phyloP scores from a whole-genome alignment of 208 protist species.

The Strigomonas galati region DNA sequence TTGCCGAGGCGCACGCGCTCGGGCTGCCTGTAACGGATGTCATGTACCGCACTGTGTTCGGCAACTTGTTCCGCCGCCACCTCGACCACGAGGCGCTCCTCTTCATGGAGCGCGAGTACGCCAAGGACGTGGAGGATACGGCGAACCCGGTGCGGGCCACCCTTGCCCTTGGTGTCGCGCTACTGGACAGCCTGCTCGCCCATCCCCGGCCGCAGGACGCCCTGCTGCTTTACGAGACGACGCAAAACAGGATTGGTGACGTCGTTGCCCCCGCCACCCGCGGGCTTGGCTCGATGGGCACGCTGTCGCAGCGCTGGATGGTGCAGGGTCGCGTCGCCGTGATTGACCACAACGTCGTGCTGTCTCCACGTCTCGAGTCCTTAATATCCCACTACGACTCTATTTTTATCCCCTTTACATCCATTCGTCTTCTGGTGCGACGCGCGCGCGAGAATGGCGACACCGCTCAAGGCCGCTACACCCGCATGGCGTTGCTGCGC shows the following conservation, averaged over 20 bases:
- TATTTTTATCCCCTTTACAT: slow-evolving; percentile 72
- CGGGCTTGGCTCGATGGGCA: slow-evolving; percentile 56
- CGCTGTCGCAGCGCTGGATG: slow-evolving; percentile 72
- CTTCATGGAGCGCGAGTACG: slow-evolving; percentile 68
- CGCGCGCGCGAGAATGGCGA: slow-evolving; percentile 48
- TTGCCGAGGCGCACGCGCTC: slow-evolving; percentile 66
- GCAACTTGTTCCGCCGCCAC: slow-evolving; percentile 53
- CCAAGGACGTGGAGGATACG: slow-evolving; percentile 33
- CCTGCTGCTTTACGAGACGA: slow-evolving; percentile 50
- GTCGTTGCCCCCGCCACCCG: slow-evolving; percentile 52
- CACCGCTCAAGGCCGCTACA: slow-evolving; percentile 60
- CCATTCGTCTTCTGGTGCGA: slow-evolving; percentile 63
- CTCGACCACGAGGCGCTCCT: slow-evolving; percentile 77
- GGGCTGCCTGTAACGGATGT: slow-evolving; percentile 76
- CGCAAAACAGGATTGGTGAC: slow-evolving; percentile 57
- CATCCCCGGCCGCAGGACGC: slow-evolving; percentile 68
- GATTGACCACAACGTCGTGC: slow-evolving; percentile 80
- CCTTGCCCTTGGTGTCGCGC: slow-evolving; percentile 53
- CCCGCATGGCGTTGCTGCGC: slow-evolving; percentile 36
- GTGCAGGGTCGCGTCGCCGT: slow-evolving; percentile 86
- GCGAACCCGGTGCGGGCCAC: slow-evolving; percentile 54
- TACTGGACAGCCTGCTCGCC: slow-evolving; percentile 71
- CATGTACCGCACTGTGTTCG: slow-evolving; percentile 75
- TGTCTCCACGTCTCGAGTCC: slow-evolving; percentile 76
- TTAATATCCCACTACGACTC: slow-evolving; percentile 83